Evolutionary conservation across 2,329 filamentous ascomycete genomes (phyloP).

Genomic region (Claviceps digitariae): DNA sequence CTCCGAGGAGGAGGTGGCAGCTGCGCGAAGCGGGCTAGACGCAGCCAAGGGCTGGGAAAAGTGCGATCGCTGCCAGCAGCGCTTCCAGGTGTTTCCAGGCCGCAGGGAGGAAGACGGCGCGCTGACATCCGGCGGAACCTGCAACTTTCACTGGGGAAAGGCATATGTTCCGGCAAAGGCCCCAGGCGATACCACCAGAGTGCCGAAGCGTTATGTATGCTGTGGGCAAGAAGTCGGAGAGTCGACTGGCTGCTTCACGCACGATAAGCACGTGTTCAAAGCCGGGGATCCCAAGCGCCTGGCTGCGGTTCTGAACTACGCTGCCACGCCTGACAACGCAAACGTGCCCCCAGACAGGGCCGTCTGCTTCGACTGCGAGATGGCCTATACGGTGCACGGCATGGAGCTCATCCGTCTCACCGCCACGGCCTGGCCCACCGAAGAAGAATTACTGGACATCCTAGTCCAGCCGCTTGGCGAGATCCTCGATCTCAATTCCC

Average conservation of each 20-base stretch:
- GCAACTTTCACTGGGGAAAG: slow-evolving; percentile 70
- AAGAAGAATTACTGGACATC: slow-evolving; percentile 64
- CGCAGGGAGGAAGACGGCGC: slow-evolving; percentile 63
- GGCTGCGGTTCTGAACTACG: slow-evolving; percentile 67
- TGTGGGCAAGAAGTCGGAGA: slow-evolving; percentile 65
- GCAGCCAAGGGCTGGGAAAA: slow-evolving; percentile 66
- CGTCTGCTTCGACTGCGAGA: slow-evolving; percentile 90
- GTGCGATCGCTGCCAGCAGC: slow-evolving; percentile 73
- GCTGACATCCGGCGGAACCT: slow-evolving; percentile 62
- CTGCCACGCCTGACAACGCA: slow-evolving; percentile 57
- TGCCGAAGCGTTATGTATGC: slow-evolving; percentile 57
- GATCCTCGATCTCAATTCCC: slow-evolving; percentile 79
- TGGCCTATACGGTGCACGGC: slow-evolving; percentile 85
- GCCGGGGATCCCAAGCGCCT: slow-evolving; percentile 62
- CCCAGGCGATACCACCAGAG: slow-evolving; percentile 41
- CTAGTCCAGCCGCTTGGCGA: slow-evolving; percentile 75
- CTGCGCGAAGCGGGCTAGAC: slow-evolving; percentile 50
- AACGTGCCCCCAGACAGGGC: slow-evolving; percentile 39
- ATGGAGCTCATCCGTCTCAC: slow-evolving; percentile 85
- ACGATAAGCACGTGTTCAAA: slow-evolving; percentile 76
- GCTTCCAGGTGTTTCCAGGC: slow-evolving; percentile 88
- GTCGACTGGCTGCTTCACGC: slow-evolving; percentile 58
- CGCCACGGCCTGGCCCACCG: slow-evolving; percentile 73
- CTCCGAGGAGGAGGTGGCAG: slow-evolving; percentile 48
- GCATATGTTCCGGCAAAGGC: slow-evolving; percentile 44